A percentile compares a stretch with the other conserved stretches of the same genome.
Evolutionary conservation across 169 alveolate species (phyloP).

Genomic region (Neospora caninum): DNA sequence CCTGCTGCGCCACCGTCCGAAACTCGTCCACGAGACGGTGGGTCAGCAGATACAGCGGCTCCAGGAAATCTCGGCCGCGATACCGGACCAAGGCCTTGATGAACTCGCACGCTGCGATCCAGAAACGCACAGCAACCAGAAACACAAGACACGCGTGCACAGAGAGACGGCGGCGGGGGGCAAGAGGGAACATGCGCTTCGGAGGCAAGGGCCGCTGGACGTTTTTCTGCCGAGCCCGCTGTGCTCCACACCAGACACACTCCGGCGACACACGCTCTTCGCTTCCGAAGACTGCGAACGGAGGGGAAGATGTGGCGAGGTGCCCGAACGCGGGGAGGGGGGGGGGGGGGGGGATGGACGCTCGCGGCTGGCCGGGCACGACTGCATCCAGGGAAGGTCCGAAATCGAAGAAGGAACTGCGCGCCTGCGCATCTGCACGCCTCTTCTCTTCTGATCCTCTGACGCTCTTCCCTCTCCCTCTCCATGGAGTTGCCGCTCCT

Average conservation of each 20-base stretch:
- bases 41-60: conserved; percentile 44
- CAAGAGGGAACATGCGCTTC: not conserved
- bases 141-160: not conserved
- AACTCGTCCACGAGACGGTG: conserved; percentile 46
- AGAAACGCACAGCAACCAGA: not conserved
- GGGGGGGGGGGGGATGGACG: not conserved
- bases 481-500: too few species aligned
- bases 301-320: not conserved
- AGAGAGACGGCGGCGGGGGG: not conserved
- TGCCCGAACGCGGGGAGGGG: not conserved
- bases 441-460: too few species aligned
- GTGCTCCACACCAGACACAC: too few species aligned
- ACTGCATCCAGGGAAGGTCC: too few species aligned
- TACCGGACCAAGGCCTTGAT: conserved; percentile 49
- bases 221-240: too few species aligned
- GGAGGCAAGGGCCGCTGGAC: too few species aligned
- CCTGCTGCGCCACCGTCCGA: not conserved
- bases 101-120: conserved; percentile 52
- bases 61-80: conserved; percentile 56
- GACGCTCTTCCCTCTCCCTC: too few species aligned
- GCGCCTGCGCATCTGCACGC: too few species aligned
- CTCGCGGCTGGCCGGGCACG: too few species aligned
- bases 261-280: too few species aligned
- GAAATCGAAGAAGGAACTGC: too few species aligned
- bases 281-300: too few species aligned